Conservation (phyloP, 2,329 filamentous ascomycete genomes). For the Penicillium psychrosexuale region DNA sequence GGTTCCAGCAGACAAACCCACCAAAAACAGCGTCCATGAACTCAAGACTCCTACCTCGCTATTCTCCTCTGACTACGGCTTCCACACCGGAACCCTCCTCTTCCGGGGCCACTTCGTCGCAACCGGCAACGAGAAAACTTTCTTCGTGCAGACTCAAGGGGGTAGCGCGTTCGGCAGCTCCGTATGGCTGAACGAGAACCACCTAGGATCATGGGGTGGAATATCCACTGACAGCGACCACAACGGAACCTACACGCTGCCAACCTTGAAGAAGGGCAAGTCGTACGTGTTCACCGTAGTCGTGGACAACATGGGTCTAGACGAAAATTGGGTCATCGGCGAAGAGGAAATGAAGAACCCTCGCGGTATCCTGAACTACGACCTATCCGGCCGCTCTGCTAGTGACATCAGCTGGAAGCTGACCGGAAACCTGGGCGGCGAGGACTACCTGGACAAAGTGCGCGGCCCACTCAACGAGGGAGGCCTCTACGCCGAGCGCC, state of each 20-base stretch:
- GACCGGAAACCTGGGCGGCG: slow-evolving; percentile 58
- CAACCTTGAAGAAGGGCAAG: slow-evolving; percentile 51
- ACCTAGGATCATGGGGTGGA: slow-evolving; percentile 64
- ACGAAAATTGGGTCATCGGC: slow-evolving; percentile 63
- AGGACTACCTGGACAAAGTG: slow-evolving; percentile 51
- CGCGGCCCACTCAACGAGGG: slow-evolving; percentile 59
- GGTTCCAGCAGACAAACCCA: slow-evolving; percentile 58
- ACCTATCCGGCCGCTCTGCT: slow-evolving; percentile 39
- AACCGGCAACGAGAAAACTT: slow-evolving; percentile 55
- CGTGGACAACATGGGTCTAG: slow-evolving; percentile 69
- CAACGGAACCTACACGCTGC: slow-evolving; percentile 57
- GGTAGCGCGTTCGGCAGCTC: slow-evolving; percentile 66
- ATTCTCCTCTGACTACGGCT: slow-evolving; percentile 71
- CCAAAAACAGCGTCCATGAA: slow-evolving; percentile 57
- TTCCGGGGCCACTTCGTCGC: slow-evolving; percentile 69
- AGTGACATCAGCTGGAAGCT: slow-evolving; percentile 52
- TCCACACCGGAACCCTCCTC: slow-evolving; percentile 64
- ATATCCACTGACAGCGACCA: slow-evolving; percentile 49
- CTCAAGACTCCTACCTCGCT: slow-evolving; percentile 64
- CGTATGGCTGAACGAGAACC: slow-evolving; percentile 62
- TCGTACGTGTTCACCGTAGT: slow-evolving; percentile 65
- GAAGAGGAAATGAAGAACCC: slow-evolving; percentile 57
- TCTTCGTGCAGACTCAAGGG: slow-evolving; percentile 62
- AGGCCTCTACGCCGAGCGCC: slow-evolving; percentile 54
- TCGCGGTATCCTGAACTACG: slow-evolving; percentile 52